Base-by-base conservation (phyloP, 768 basidiomycete species). In the Psilocybe azurescens region DNA sequence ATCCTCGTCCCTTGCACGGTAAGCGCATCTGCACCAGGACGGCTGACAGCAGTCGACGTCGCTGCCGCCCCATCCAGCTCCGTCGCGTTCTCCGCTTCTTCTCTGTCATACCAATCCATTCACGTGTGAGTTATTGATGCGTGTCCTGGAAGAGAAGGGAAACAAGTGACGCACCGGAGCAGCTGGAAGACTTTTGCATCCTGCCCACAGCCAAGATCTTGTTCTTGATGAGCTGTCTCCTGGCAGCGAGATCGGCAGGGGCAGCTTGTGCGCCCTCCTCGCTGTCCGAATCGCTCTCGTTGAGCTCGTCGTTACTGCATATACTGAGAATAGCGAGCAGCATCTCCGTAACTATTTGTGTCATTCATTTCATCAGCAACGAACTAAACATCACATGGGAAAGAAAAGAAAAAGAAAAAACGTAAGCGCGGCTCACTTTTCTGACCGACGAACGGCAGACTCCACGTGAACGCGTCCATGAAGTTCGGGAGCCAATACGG, bases 391-490 rank as follows among this genome's bases (percentile, higher is more conserved):
- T 41, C 72, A 3, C 16, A 20, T n/a, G 55, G 49, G 36, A 11
- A 32, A 73, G 29, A 30, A 38, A 59, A 29, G 41, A 39, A 47
- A n/a, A n/a, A n/a, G n/a, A n/a, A n/a, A n/a, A n/a, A n/a, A n/a
- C n/a, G n/a, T n/a, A n/a, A n/a, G n/a, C n/a, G n/a, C 3, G 24
- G 79, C 93, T 58, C 64, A 96, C 96, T 97, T 80, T 99, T 99
- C 65, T 94, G 89, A 56, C 95, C 95, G 4, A 99, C 95, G 72
- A 99, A 99, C 0, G 97, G 97, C 59, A 99, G 74, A 82, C 91
- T 94, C 97, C 96, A 99, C 10, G 95, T 97, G 73, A 99, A 99
- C 32, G 94, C 95, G 71, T 99, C 94, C 87, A 96, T 96, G 69
- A 97, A 97, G 78, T 97, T 97, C 0, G 96, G 96, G 32, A 99